phyloP scores from a whole-genome alignment of 2,329 filamentous ascomycete species.

The Colletotrichum tropicale region DNA sequence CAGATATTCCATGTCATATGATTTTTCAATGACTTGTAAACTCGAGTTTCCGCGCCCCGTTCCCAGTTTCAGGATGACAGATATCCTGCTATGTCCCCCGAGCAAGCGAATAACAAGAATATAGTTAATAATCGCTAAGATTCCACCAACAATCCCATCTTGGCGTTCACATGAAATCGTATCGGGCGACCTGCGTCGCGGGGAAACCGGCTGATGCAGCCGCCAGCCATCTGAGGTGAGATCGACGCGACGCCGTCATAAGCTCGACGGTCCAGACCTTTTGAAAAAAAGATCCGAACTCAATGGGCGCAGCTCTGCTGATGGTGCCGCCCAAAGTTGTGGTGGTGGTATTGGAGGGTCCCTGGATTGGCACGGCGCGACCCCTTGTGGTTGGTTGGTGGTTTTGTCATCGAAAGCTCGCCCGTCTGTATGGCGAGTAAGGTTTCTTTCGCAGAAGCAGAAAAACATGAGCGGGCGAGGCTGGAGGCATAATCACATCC shows the following conservation, averaged over 20 bases:
- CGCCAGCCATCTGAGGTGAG: not conserved
- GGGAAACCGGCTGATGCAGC: not conserved
- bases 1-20: not conserved
- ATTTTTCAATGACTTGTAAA: not conserved
- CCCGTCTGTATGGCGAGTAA: not conserved
- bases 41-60: not conserved
- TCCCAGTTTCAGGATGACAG: not conserved
- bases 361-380: not conserved
- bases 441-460: not conserved
- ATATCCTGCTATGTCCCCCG: not conserved
- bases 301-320: not conserved
- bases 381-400: not conserved
- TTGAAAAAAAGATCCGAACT: not conserved
- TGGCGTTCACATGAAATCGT: not conserved
- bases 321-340: not conserved
- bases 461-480: not conserved
- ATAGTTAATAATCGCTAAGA: not conserved
- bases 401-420: not conserved
- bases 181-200: not conserved
- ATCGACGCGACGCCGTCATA: not conserved
- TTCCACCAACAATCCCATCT: not conserved
- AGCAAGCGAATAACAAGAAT: not conserved
- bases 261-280: slow-evolving; percentile 8
- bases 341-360: not conserved
- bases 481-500: not conserved